Conservation (phyloP, 2,329 filamentous ascomycete species). For the Ophiostoma novo-ulmi region DNA sequence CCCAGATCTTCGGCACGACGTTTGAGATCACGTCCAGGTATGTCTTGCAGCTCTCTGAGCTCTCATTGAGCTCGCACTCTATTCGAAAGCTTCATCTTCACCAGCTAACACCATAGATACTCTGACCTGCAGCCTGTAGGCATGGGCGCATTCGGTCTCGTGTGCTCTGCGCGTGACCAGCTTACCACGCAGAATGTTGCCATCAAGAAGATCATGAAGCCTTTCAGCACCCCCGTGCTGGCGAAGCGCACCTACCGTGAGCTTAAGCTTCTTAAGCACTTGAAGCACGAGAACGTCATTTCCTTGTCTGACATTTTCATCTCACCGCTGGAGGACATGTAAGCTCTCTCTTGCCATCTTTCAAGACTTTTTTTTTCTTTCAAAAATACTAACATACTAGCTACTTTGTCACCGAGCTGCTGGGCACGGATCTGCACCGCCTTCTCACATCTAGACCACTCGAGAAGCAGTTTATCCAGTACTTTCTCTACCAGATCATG, state of each 20-base stretch:
- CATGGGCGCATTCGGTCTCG: constrained; percentile 97
- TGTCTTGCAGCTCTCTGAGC: neutral
- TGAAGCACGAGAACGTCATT: constrained; percentile 97
- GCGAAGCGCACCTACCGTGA: constrained; percentile 98
- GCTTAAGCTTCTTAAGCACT: constrained; percentile 92
- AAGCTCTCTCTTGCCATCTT: constrained; percentile 33
- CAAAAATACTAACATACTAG: neutral
- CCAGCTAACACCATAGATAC: constrained; percentile 56
- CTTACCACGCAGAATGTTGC: constrained; percentile 95
- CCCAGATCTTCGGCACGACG: constrained; percentile 98
- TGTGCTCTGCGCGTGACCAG: constrained; percentile 96
- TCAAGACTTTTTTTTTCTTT: neutral
- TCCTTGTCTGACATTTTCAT: constrained; percentile 99
- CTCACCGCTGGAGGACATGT: constrained; percentile 91
- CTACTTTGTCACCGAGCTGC: constrained; percentile 96
- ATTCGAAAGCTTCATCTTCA: too few relatives aligned
- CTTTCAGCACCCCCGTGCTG: constrained; percentile 97
- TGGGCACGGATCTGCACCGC: constrained; percentile 93
- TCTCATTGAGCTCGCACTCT: neutral
- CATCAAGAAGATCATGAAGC: constrained; percentile 99
- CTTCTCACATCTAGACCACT: constrained; percentile 90
- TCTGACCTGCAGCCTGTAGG: constrained; percentile 96
- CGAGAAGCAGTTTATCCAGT: constrained; percentile 99
- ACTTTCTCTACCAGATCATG: constrained; percentile 99
- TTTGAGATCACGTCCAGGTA: constrained; percentile 99